phyloP scores from a whole-genome alignment of 1,284 basidiomycete genomes.

The Wolfiporia cocos region DNA sequence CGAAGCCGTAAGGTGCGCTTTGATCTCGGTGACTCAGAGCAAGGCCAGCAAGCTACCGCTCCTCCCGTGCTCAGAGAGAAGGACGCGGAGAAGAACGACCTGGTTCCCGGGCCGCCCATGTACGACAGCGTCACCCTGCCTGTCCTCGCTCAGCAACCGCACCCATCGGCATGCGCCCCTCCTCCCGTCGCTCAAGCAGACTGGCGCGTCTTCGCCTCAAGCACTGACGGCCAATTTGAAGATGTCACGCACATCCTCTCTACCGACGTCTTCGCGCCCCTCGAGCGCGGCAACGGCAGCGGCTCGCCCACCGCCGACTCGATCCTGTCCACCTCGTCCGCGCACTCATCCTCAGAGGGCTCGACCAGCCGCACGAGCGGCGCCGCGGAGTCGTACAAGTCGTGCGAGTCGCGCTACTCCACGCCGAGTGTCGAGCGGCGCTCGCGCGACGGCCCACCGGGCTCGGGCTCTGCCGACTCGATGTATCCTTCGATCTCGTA shows the following conservation, averaged over 20 bases:
- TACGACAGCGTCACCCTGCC: slow-evolving; percentile 5
- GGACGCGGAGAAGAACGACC: slow-evolving; percentile 6
- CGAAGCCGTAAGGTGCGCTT: slow-evolving; percentile 6
- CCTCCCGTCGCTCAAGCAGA: neutral
- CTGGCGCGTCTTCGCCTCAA: slow-evolving; percentile 9
- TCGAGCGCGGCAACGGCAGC: slow-evolving; percentile 4
- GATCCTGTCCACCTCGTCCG: slow-evolving; percentile 4
- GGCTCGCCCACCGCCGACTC: slow-evolving; percentile 7
- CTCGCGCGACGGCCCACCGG: slow-evolving; percentile 6
- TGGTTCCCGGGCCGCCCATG: slow-evolving; percentile 10
- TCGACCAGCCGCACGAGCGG: slow-evolving; percentile 16
- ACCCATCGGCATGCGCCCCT: neutral
- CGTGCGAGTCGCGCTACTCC: slow-evolving; percentile 27
- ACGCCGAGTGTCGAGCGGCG: slow-evolving; percentile 15
- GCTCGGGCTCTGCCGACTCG: slow-evolving; percentile 2
- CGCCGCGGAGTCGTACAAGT: slow-evolving; percentile 24
- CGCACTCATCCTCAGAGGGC: neutral
- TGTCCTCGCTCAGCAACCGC: slow-evolving; percentile 9
- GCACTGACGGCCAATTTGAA: slow-evolving; percentile 18
- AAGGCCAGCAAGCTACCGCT: slow-evolving; percentile 4
- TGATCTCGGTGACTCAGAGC: slow-evolving; percentile 10
- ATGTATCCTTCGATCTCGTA: slow-evolving; percentile 8
- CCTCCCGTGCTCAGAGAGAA: slow-evolving; percentile 11
- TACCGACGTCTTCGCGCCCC: slow-evolving; percentile 14
- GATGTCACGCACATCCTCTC: slow-evolving; percentile 24